Conservation (phyloP, 768 basidiomycete genomes). For the Lactarius akahatsu region DNA sequence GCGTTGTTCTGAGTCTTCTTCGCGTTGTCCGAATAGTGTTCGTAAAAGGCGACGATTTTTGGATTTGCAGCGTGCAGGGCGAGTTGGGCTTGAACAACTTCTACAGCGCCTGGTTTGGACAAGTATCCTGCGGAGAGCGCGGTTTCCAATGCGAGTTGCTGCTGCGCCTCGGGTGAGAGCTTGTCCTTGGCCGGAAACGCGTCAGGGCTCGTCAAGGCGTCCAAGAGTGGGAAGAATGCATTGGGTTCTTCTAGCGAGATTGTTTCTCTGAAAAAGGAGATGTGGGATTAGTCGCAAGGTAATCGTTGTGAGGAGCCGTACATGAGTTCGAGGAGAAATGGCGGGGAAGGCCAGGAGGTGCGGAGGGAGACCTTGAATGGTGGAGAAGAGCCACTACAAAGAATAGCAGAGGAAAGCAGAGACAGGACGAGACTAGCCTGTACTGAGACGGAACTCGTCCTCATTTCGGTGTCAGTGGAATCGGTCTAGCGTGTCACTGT, state of each 20-base stretch:
- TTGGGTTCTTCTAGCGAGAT: no score
- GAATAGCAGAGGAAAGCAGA: no score
- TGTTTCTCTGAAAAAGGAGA: no score
- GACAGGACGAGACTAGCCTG: no score
- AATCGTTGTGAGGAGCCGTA: no score
- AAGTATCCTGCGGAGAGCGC: slow-evolving; percentile 50
- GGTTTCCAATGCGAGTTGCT: slow-evolving; percentile 54
- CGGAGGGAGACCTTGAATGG: no score
- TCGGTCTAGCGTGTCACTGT: no score
- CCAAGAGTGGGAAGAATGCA: no score
- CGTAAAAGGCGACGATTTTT: slow-evolving; percentile 80
- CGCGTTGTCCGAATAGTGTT: slow-evolving; percentile 53
- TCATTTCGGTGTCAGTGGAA: slow-evolving; percentile 5
- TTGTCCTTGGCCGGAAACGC: slow-evolving; percentile 38
- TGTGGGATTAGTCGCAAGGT: no score
- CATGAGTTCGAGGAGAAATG: no score
- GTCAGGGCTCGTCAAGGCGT: slow-evolving; percentile 50
- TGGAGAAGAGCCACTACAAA: slow-evolving; percentile 16
- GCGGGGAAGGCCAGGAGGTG: no score
- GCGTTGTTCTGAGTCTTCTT: slow-evolving; percentile 31
- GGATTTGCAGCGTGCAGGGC: slow-evolving; percentile 78
- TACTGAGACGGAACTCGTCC: not conserved
- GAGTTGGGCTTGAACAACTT: slow-evolving; percentile 67
- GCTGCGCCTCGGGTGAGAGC: slow-evolving; percentile 49
- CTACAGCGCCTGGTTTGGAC: slow-evolving; percentile 48